Evolutionary conservation across 345 rosid species (phyloP), one percentile per base, ranked within the genome.

Genomic region (Citrus inodora): DNA sequence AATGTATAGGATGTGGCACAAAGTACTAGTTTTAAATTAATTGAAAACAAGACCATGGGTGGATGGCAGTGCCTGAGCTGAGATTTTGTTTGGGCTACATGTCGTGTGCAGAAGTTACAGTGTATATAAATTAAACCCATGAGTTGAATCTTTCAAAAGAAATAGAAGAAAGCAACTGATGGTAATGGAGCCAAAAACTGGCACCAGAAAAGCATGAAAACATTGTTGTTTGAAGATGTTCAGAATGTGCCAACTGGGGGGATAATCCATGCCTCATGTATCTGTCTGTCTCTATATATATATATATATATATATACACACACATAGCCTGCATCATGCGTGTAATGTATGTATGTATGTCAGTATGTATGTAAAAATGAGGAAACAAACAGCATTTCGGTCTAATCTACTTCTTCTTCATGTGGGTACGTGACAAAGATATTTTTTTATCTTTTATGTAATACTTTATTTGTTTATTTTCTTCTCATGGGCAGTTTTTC

Each of bases 191-290:
- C 74, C 80, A 58, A 69, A 68, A 55, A 28, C 30, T 77, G 80
- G 80, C 67, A 76, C 64, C 72, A 24, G 64, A 33, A 37, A 76
- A 46, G 64, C 60, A 68, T 35, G 60, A 9, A 74, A 9, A 6
- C 24, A 40, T 59, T 66, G 62, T 70, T 17, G 62, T 70, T 17
- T 19, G 74, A 55, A 80, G 30, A 42, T 30, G 63, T 14, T 40
- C 9, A 74, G 61, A 74, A 42, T n/a, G 55, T 75, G 79, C 66
- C 82, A 80, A 38, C 28, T 76, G 83, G 79, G 42, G 10, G 79
- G 69, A 42, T 79, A 22, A 66, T 3, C 4, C n/a, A 65, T 4
- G 55, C 17, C 14, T 46, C 51, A 13, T 42, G 0, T 42, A 42
- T 3, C 14, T 42, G 4, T 40, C 11, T 2, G 3, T 3, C 3